Percentiles rank a stretch among this genome's conserved stretches.
Conservation (phyloP, 805 yeast genomes). For the Yamadazyma sp. region DNA sequence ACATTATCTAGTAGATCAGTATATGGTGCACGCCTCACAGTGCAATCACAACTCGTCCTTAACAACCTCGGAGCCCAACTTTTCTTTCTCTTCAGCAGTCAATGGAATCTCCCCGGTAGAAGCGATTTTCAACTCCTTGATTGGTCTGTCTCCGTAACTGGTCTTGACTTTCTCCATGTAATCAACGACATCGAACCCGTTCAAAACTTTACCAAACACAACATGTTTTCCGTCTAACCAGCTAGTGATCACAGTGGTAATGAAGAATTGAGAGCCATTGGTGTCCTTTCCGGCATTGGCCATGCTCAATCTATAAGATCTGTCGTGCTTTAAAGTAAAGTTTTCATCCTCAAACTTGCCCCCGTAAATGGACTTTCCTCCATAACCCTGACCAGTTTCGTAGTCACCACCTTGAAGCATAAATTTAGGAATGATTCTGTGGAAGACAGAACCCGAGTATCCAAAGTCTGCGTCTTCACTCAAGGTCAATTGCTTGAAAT, state of each 20-base stretch:
- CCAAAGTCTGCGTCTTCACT: slow-evolving; percentile 47
- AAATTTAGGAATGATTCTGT: slow-evolving; percentile 48
- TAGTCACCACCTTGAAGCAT: slow-evolving; percentile 53
- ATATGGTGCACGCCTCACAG: too few relatives aligned
- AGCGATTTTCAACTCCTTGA: slow-evolving; percentile 58
- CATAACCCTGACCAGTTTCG: slow-evolving; percentile 46
- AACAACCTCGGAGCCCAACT: slow-evolving; percentile 18
- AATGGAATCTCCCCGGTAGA: slow-evolving; percentile 67
- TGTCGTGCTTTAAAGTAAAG: slow-evolving; percentile 70
- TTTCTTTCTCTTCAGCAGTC: slow-evolving; percentile 21
- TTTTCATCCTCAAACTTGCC: slow-evolving; percentile 76
- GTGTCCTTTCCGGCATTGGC: slow-evolving; percentile 99
- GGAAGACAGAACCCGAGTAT: slow-evolving; percentile 45
- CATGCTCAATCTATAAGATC: slow-evolving; percentile 85
- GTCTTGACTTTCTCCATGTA: slow-evolving; percentile 76
- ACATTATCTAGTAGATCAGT: too few relatives aligned
- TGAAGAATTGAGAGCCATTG: slow-evolving; percentile 96
- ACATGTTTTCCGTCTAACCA: slow-evolving; percentile 97
- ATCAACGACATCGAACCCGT: slow-evolving; percentile 80
- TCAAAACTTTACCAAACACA: slow-evolving; percentile 92
- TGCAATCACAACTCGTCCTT: slow-evolving; percentile 19
- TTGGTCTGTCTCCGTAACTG: slow-evolving; percentile 64
- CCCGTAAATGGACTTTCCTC: slow-evolving; percentile 58
- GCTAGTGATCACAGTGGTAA: slow-evolving; percentile 84
- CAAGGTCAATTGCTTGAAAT: slow-evolving; percentile 89